Percentiles rank a stretch among this genome's conserved stretches.
Conservation (phyloP, 768 basidiomycete species). For the Boletus bicolor region DNA sequence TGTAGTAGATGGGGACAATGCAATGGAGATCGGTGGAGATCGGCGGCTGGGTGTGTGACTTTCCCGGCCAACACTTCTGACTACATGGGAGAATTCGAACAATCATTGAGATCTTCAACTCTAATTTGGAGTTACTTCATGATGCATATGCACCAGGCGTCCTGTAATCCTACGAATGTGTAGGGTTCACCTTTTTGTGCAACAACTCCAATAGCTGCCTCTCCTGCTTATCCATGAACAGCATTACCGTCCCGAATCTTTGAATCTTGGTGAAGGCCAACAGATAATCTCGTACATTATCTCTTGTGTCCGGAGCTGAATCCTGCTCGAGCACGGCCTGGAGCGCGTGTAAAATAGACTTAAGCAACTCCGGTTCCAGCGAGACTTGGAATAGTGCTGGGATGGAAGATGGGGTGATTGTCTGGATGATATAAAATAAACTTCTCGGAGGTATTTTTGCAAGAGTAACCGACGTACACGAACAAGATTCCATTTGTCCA, state of each 20-base stretch:
- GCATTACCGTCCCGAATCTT: constrained; percentile 58
- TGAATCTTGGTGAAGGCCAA: constrained; percentile 50
- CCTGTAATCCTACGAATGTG: constrained; percentile 1
- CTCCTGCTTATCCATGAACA: constrained; percentile 62
- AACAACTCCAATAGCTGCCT: constrained; percentile 45
- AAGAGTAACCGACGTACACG: constrained; percentile 41
- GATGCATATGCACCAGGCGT: too few species aligned
- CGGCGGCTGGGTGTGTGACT: not conserved
- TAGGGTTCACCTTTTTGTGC: constrained; percentile 33
- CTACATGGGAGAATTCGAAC: not conserved
- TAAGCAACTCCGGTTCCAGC: constrained; percentile 62
- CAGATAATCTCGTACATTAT: constrained; percentile 46
- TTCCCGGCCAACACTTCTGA: not conserved
- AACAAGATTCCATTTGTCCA: constrained; percentile 57
- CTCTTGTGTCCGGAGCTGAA: constrained; percentile 7
- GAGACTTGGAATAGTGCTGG: constrained; percentile 67
- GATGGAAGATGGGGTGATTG: constrained; percentile 50
- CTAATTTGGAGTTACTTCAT: not conserved
- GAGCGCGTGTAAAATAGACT: constrained; percentile 55
- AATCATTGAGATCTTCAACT: not conserved
- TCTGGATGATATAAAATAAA: constrained; percentile 33
- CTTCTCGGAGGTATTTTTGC: not conserved
- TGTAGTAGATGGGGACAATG: not conserved
- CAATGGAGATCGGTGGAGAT: not conserved
- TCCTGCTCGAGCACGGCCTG: constrained; percentile 27